Evolutionary conservation across 192 early-diverging fungal species (phyloP).

Genomic region (Oehlia diaphana): DNA sequence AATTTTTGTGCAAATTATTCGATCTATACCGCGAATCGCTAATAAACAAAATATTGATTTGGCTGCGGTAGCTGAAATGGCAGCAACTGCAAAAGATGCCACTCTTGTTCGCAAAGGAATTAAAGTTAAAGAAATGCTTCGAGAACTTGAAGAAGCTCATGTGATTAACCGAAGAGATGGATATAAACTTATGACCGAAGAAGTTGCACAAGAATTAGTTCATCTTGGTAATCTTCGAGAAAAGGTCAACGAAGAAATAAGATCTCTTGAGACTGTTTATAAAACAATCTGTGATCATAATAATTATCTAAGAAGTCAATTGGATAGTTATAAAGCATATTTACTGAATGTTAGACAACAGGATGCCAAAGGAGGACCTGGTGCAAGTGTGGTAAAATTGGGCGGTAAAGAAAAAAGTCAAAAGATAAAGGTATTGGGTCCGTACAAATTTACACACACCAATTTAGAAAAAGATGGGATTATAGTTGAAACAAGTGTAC

Average conservation of each 20-base stretch:
- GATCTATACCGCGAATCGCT: slow-evolving; percentile 76
- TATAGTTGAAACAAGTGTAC: slow-evolving; percentile 87
- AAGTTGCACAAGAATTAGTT: slow-evolving; percentile 84
- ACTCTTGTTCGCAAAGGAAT: slow-evolving; percentile 90
- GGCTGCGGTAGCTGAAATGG: slow-evolving; percentile 74
- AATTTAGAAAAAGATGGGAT: slow-evolving; percentile 89
- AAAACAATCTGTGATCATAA: slow-evolving; percentile 95
- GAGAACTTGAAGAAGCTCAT: slow-evolving; percentile 76
- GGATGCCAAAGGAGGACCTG: slow-evolving; percentile 24
- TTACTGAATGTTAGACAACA: slow-evolving; percentile 90
- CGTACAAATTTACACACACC: slow-evolving; percentile 82
- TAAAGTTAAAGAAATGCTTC: slow-evolving; percentile 93
- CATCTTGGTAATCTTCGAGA: slow-evolving; percentile 91
- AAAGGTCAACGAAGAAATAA: slow-evolving; percentile 80
- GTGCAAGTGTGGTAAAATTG: slow-evolving; percentile 61
- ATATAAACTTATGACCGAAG: slow-evolving; percentile 81
- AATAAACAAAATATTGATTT: slow-evolving; percentile 59
- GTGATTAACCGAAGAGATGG: slow-evolving; percentile 75
- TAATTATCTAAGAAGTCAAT: slow-evolving; percentile 84
- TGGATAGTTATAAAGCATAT: slow-evolving; percentile 94
- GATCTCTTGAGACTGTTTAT: slow-evolving; percentile 78
- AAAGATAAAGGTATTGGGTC: slow-evolving; percentile 58
- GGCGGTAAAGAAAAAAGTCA: slow-evolving; percentile 47
- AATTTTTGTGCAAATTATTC: slow-evolving; percentile 89
- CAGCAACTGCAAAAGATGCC: slow-evolving; percentile 85